These are phyloP conservation scores for Fusarium setosum DNA, from an alignment of 2,329 filamentous ascomycete genomes.

Conservation along the genomic window DNA sequence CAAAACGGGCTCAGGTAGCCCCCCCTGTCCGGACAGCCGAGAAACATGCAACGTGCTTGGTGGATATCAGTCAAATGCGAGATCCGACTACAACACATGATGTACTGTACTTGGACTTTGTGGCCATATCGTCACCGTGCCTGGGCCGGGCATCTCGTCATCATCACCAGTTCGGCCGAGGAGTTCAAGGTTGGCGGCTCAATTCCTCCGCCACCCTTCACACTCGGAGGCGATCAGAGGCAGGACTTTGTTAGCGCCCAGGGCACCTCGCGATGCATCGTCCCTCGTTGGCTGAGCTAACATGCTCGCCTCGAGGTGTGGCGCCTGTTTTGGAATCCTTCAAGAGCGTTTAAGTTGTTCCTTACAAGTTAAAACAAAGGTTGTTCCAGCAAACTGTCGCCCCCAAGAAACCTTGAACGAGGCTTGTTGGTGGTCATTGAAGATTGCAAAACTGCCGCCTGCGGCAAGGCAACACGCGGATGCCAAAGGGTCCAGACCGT, in stretches of 20 bases:
- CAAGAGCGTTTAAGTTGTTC: background rate
- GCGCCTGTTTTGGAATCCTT: constrained; percentile 21
- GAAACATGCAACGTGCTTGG: background rate
- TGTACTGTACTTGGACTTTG: too few species aligned
- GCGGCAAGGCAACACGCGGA: constrained; percentile 4
- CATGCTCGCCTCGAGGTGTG: constrained; percentile 17
- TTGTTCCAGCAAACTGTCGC: background rate
- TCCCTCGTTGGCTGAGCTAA: constrained; percentile 22
- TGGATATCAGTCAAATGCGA: background rate
- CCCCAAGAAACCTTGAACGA: background rate
- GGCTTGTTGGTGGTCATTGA: too few species aligned
- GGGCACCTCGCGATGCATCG: constrained; percentile 13
- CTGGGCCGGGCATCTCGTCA: constrained; percentile 13
- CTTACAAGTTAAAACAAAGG: background rate
- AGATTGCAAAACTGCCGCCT: background rate
- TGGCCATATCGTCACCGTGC: background rate
- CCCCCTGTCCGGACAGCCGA: constrained; percentile 19
- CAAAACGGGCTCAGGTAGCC: constrained; percentile 7
- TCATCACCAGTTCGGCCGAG: constrained; percentile 14
- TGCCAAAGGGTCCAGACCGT: constrained; percentile 16
- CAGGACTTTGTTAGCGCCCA: constrained; percentile 33
- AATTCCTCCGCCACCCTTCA: constrained; percentile 23
- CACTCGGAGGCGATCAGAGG: constrained; percentile 29
- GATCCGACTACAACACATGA: background rate
- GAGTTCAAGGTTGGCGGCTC: constrained; percentile 8